Conservation (phyloP, 805 yeast species). For the Schwanniomyces polymorphus region DNA sequence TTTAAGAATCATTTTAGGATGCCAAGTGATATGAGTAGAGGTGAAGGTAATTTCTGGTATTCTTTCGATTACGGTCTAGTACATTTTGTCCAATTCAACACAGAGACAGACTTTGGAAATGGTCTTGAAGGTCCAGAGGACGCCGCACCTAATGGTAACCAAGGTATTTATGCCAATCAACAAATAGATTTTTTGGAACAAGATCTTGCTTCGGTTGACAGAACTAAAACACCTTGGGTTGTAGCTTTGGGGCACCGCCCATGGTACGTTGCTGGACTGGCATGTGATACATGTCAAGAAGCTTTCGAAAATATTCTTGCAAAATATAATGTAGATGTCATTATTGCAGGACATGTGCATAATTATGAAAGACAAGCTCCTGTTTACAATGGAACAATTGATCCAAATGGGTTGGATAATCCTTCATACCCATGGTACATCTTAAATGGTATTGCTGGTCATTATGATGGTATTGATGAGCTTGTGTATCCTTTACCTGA, state of each 20-base stretch:
- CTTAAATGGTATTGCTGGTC: slow-evolving; percentile 14
- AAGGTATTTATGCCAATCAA: slow-evolving; percentile 9
- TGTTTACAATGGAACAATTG: slow-evolving; percentile 6
- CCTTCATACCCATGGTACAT: slow-evolving; percentile 14
- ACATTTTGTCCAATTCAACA: slow-evolving; percentile 10
- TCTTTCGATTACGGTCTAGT: slow-evolving; percentile 13
- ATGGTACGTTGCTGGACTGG: slow-evolving; percentile 11
- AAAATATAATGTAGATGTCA: slow-evolving; percentile 10
- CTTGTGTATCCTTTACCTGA: slow-evolving; percentile 10
- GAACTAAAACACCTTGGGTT: slow-evolving; percentile 14
- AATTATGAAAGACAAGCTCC: slow-evolving; percentile 12
- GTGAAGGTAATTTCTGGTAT: slow-evolving; percentile 13
- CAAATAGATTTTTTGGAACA: slow-evolving; percentile 11
- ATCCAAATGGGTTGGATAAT: slow-evolving; percentile 13
- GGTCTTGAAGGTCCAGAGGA: slow-evolving; percentile 12
- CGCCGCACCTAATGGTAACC: slow-evolving; percentile 9
- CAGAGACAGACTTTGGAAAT: slow-evolving; percentile 14
- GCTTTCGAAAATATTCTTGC: slow-evolving; percentile 11
- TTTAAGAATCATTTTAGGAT: slow-evolving; percentile 12
- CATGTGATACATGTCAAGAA: slow-evolving; percentile 8
- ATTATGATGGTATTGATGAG: slow-evolving; percentile 12
- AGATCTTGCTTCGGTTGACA: slow-evolving; percentile 11
- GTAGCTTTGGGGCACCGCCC: slow-evolving; percentile 14
- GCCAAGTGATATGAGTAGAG: slow-evolving; percentile 12
- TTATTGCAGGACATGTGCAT: slow-evolving; percentile 12